These are phyloP conservation scores for Phytophthora pinifolia DNA, from an alignment of 352 stramenopile species.

Conservation along the genomic window DNA sequence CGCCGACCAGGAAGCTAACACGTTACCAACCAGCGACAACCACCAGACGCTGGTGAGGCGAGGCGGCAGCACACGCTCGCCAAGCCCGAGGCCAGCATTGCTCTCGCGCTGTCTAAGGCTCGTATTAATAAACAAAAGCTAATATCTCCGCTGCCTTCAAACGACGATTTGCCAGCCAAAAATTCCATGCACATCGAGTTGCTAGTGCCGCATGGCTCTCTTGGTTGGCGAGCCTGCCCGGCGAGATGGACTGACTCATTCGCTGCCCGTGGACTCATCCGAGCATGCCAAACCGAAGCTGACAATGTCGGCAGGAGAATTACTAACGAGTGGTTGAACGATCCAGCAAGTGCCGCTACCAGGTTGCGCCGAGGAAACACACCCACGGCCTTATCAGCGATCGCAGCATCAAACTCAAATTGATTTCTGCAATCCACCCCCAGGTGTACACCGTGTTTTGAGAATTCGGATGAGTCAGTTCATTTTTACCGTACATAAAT, in stretches of 20 bases:
- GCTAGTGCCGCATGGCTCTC: conserved; percentile 10
- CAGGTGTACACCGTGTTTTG: not conserved
- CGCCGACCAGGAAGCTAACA: too few relatives aligned
- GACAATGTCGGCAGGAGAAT: conserved; percentile 9
- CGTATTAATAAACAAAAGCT: too few relatives aligned
- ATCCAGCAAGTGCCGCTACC: not conserved
- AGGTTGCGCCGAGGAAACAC: conserved; percentile 2
- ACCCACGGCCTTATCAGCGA: too few relatives aligned
- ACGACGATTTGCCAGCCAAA: conserved; percentile 15
- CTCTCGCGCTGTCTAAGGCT: not conserved
- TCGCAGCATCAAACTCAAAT: too few relatives aligned
- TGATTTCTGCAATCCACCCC: too few relatives aligned
- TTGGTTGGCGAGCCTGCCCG: too few relatives aligned
- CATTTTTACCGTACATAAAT: not conserved
- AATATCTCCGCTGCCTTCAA: not conserved
- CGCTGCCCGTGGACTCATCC: conserved; percentile 5
- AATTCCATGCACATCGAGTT: conserved; percentile 26
- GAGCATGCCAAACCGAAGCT: conserved; percentile 26
- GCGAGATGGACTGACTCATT: too few relatives aligned
- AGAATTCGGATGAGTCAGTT: not conserved
- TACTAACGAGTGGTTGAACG: conserved; percentile 13
- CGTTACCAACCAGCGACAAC: too few relatives aligned
- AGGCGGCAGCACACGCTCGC: too few relatives aligned
- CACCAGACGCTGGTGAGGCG: too few relatives aligned
- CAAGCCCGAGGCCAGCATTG: too few relatives aligned